A percentile compares a stretch with the other conserved stretches of the same genome.
These are phyloP conservation scores for Sporothrix pallida DNA, from an alignment of 2,329 filamentous ascomycete species.

Conservation along the genomic window DNA sequence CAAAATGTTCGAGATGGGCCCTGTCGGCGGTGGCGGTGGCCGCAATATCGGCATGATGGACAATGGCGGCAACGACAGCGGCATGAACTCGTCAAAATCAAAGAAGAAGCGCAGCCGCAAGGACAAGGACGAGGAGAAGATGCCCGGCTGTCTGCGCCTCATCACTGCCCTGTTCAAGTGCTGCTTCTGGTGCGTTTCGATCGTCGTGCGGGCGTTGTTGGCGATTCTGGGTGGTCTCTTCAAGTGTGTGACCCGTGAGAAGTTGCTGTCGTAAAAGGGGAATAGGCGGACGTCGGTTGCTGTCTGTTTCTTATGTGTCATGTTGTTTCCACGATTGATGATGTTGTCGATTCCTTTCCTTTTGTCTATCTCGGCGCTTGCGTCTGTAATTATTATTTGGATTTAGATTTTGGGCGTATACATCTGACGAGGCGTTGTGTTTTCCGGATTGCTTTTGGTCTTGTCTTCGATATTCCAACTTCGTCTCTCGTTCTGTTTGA, in stretches of 20 bases:
- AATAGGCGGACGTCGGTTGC: neutral
- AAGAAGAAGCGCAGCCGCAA: conserved; percentile 25
- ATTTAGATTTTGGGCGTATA: conserved; percentile 17
- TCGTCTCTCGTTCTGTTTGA: neutral
- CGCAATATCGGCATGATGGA: conserved; percentile 14
- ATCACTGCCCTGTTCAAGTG: conserved; percentile 63
- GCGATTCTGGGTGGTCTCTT: conserved; percentile 58
- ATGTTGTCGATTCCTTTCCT: conserved; percentile 5
- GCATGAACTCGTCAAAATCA: neutral
- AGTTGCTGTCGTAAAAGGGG: conserved; percentile 40
- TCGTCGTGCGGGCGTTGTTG: conserved; percentile 59
- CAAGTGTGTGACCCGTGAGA: conserved; percentile 55
- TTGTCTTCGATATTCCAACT: neutral
- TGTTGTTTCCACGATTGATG: conserved; percentile 12
- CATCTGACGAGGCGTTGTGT: conserved; percentile 18
- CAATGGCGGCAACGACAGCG: conserved; percentile 3
- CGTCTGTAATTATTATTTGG: neutral
- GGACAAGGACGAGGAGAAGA: conserved; percentile 49
- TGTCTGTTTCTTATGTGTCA: conserved; percentile 4
- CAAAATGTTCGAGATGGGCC: conserved; percentile 47
- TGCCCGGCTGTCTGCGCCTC: conserved; percentile 56
- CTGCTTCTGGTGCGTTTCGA: conserved; percentile 63
- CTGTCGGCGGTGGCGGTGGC: neutral
- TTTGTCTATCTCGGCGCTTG: neutral
- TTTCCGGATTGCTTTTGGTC: neutral